A percentile compares a stretch with the other conserved stretches of the same genome.
These are phyloP conservation scores for Suhomyces faveliae DNA, from an alignment of 805 yeast genomes.

Conservation along the genomic window DNA sequence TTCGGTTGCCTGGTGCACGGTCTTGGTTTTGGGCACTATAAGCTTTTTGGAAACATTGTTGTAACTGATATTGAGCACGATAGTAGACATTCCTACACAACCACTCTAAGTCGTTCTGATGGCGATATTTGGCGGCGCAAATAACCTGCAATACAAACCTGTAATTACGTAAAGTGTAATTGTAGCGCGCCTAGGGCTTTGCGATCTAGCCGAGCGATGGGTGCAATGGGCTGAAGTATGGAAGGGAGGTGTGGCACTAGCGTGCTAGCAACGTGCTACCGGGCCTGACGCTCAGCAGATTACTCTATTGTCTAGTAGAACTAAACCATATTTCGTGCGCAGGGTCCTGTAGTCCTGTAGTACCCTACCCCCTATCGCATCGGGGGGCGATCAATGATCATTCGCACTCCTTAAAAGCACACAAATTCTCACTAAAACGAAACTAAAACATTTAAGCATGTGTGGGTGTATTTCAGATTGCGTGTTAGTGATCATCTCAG, in stretches of 20 bases:
- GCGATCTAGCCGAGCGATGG: neutral
- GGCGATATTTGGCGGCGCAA: neutral
- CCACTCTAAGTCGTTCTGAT: neutral
- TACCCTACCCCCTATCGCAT: neutral
- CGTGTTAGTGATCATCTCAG: constrained; percentile 56
- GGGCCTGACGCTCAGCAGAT: too few relatives aligned
- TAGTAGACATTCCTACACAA: constrained; percentile 4
- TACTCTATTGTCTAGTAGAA: neutral
- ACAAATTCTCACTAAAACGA: neutral
- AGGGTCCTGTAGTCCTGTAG: neutral
- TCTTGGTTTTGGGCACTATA: constrained; percentile 20
- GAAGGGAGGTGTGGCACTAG: neutral
- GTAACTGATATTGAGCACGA: constrained; percentile 27
- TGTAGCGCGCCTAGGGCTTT: neutral
- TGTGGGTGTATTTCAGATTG: constrained; percentile 48
- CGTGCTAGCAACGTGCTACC: too few relatives aligned
- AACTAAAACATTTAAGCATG: constrained; percentile 1
- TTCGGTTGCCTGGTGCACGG: constrained; percentile 28
- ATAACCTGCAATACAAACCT: neutral
- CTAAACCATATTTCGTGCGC: neutral
- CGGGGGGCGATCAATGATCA: neutral
- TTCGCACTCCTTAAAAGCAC: constrained; percentile 1
- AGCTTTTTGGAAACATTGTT: constrained; percentile 27
- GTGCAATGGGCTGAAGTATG: neutral
- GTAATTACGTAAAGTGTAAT: neutral